These are phyloP conservation scores for Deuterostichococcus epilithicus DNA, from an alignment of 139 green algal species.

Conservation along the genomic window DNA sequence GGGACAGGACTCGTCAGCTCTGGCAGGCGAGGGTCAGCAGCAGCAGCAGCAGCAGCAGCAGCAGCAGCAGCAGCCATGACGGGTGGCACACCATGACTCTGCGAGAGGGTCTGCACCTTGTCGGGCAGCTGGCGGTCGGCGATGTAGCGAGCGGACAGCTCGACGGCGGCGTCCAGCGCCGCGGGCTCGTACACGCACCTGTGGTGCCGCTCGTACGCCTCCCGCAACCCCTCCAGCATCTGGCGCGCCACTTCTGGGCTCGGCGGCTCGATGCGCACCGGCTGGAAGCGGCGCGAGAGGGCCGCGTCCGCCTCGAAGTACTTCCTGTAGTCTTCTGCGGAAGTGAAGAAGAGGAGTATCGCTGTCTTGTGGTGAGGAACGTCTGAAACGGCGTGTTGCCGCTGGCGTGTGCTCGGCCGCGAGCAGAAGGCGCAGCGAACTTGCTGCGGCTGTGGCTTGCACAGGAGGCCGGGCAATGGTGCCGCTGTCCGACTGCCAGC, in stretches of 20 bases:
- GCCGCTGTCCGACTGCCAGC: too few relatives aligned
- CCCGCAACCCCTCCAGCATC: conserved; percentile 70
- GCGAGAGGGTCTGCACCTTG: conserved; percentile 79
- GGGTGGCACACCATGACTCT: too few relatives aligned
- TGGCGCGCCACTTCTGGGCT: conserved; percentile 54
- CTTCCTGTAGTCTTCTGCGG: conserved; percentile 67
- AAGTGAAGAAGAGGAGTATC: not conserved
- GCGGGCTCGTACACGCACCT: conserved; percentile 48
- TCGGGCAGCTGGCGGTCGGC: conserved; percentile 90
- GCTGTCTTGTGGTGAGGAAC: too few relatives aligned
- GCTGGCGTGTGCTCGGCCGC: too few relatives aligned
- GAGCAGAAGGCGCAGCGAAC: not conserved
- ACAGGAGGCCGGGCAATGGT: too few relatives aligned
- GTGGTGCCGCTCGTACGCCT: conserved; percentile 89
- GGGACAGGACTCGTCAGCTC: too few relatives aligned
- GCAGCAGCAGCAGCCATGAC: too few relatives aligned
- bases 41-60: too few relatives aligned
- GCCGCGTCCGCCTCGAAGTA: conserved; percentile 96
- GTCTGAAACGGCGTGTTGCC: too few relatives aligned
- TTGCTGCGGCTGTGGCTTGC: conserved; percentile 21
- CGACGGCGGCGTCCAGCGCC: conserved; percentile 52
- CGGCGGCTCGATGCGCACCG: conserved; percentile 81
- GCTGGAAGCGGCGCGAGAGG: conserved; percentile 94
- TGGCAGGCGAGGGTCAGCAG: too few relatives aligned
- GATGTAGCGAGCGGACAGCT: conserved; percentile 67